Evolutionary conservation across 1,284 basidiomycete genomes (phyloP), one percentile per base, ranked within the genome.

Genomic region (Cryptococcus sp.): DNA sequence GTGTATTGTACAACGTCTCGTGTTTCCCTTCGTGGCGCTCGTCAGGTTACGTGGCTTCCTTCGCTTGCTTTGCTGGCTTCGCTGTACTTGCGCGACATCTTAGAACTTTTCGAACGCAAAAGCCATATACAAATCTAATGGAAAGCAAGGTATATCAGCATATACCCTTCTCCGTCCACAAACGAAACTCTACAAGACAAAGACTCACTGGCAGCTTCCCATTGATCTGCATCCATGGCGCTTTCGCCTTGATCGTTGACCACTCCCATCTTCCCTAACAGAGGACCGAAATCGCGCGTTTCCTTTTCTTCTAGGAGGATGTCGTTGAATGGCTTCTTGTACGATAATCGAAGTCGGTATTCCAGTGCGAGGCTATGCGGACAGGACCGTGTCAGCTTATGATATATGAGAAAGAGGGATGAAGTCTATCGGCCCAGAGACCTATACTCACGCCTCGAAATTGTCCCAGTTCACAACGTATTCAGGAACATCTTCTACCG

Each of bases 401-500:
- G 64, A 40, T 16, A 30, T 10, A 5, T 30, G 5, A 30, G 27
- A 30, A 30, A n/a, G n/a, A n/a, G n/a, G n/a, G n/a, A n/a, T n/a
- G n/a, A n/a, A n/a, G n/a, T n/a, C n/a, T 10, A 30, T 4, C 27
- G 10, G 10, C 5, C 27, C 27, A 30, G 27, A 40, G 17, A 45
- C 30, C 7, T 6, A 0, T 80, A 73, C 88, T 68, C 67, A 95
- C 93, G 85, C 79, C 47, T 89, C 87, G 73, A 99, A 98, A 66
- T 88, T 88, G 39, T 92, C 88, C 93, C 95, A 99, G 56, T 88
- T 84, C 10, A 99, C 95, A 50, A 99, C 83, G 70, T 95, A 99
- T 76, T 99, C 96, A 2, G 94, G 94, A 30, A 98, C 94, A 70
- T 98, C 88, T 67, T 93, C 93, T 4, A 99, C 94, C 1, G 96